phyloP scores from a whole-genome alignment of 257 asterid species.

The Misopates orontium region DNA sequence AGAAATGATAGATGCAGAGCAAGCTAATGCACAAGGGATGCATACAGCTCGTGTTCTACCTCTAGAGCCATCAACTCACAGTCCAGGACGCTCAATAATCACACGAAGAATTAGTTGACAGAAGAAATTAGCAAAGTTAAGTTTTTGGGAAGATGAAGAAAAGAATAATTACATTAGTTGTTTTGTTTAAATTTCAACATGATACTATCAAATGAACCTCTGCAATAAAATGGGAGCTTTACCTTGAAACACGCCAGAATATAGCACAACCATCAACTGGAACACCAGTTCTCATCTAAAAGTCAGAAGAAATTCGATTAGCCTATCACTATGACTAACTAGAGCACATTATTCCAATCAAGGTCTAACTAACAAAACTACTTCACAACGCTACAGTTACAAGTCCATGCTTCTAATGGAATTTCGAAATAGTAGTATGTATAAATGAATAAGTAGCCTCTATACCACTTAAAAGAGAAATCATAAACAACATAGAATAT shows the following conservation, averaged over 20 bases:
- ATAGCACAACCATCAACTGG: conserved; percentile 94
- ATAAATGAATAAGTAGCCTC: not conserved
- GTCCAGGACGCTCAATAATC: conserved; percentile 14
- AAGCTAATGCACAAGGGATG: conserved; percentile 7
- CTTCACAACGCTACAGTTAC: conserved; percentile 20
- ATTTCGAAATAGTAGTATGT: not conserved
- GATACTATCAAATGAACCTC: conserved; percentile 15
- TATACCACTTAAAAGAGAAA: not conserved
- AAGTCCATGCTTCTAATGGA: too few relatives aligned
- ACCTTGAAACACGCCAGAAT: conserved; percentile 90
- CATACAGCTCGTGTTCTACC: conserved; percentile 14
- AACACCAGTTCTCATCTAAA: conserved; percentile 89
- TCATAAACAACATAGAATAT: not conserved
- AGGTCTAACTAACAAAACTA: not conserved
- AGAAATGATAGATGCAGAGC: conserved; percentile 11
- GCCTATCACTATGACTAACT: conserved; percentile 16
- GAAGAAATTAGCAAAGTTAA: conserved; percentile 1
- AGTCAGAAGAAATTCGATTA: conserved; percentile 27
- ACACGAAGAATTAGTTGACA: conserved; percentile 9
- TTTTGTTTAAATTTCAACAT: not conserved
- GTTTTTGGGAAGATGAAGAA: conserved; percentile 3
- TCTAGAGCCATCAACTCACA: conserved; percentile 16
- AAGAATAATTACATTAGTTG: conserved; percentile 13
- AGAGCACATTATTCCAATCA: conserved; percentile 13
- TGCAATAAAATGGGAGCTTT: conserved; percentile 28